Evolutionary conservation across 2,329 filamentous ascomycete genomes (phyloP).

Genomic region (Colletotrichum tabaci): DNA sequence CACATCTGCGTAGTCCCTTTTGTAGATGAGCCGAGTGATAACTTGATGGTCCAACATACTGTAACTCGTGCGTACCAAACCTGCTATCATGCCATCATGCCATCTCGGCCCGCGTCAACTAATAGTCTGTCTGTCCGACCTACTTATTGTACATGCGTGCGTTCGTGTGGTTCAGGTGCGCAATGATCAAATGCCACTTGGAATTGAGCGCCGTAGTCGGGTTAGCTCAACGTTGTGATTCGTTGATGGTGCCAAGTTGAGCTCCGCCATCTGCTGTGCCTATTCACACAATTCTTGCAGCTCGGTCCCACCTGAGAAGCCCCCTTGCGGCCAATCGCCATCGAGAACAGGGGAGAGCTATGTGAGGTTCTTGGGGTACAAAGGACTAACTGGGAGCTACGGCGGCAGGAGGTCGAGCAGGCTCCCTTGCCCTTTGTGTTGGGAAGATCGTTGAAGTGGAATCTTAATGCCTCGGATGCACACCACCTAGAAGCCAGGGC

Average conservation of each 20-base stretch:
- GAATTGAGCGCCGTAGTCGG: not conserved
- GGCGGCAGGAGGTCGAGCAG: not conserved
- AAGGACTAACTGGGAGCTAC: conserved; percentile 8
- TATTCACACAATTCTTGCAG: conserved; percentile 29
- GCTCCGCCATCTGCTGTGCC: conserved; percentile 19
- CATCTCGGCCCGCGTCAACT: not conserved
- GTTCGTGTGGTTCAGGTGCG: not conserved
- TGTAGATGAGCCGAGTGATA: not conserved
- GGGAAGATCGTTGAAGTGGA: not conserved
- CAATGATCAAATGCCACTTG: not conserved
- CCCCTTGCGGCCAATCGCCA: conserved; percentile 12
- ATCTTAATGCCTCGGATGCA: not conserved
- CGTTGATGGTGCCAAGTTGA: conserved; percentile 8
- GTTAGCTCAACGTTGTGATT: not conserved
- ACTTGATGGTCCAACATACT: too few species aligned
- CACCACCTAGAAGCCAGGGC: not conserved
- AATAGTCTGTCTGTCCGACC: not conserved
- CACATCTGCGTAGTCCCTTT: not conserved
- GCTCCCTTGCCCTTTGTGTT: not conserved
- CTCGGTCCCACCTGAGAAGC: not conserved
- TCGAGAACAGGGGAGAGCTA: not conserved
- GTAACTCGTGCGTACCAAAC: not conserved
- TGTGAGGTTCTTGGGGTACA: conserved; percentile 2
- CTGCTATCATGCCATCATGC: not conserved
- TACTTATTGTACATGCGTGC: not conserved